phyloP scores from a whole-genome alignment of 805 yeast genomes.

The Kodamaea hsintzibuensis region DNA sequence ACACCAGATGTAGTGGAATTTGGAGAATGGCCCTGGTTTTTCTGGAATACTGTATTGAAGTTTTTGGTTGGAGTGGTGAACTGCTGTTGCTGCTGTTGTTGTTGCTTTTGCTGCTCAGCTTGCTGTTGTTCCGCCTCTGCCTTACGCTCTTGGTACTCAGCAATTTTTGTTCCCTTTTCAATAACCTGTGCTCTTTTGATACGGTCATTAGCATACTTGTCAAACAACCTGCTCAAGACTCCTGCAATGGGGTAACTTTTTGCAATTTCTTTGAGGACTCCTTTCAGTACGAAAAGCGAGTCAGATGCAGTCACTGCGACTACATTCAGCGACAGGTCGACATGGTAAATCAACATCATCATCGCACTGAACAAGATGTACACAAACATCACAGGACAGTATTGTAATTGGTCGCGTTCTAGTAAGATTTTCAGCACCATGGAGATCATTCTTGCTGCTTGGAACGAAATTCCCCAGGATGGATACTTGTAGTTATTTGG shows the following conservation, averaged over 20 bases:
- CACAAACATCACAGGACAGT: slow-evolving; percentile 59
- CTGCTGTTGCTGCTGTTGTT: not conserved
- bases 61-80: not conserved
- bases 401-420: slow-evolving; percentile 48
- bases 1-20: slow-evolving; percentile 23
- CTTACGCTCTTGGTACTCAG: slow-evolving; percentile 38
- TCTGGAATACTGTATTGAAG: not conserved
- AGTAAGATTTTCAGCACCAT: slow-evolving; percentile 58
- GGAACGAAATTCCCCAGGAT: slow-evolving; percentile 80
- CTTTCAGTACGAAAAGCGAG: slow-evolving; percentile 37
- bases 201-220: slow-evolving; percentile 44
- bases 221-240: slow-evolving; percentile 37
- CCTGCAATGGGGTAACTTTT: slow-evolving; percentile 42
- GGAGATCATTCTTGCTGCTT: slow-evolving; percentile 76
- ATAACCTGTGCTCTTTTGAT: slow-evolving; percentile 42
- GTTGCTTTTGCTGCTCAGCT: not conserved
- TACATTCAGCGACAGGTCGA: slow-evolving; percentile 43
- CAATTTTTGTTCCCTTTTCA: slow-evolving; percentile 38
- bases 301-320: slow-evolving; percentile 46
- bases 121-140: slow-evolving; percentile 18
- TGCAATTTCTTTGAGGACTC: slow-evolving; percentile 39
- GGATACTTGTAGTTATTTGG: slow-evolving; percentile 55
- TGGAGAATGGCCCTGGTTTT: slow-evolving; percentile 12
- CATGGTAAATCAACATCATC: slow-evolving; percentile 71
- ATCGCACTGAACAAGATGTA: slow-evolving; percentile 64